Evolutionary conservation across 371 early-diverging fungal species (phyloP).

Genomic region (Mortierella sp.): DNA sequence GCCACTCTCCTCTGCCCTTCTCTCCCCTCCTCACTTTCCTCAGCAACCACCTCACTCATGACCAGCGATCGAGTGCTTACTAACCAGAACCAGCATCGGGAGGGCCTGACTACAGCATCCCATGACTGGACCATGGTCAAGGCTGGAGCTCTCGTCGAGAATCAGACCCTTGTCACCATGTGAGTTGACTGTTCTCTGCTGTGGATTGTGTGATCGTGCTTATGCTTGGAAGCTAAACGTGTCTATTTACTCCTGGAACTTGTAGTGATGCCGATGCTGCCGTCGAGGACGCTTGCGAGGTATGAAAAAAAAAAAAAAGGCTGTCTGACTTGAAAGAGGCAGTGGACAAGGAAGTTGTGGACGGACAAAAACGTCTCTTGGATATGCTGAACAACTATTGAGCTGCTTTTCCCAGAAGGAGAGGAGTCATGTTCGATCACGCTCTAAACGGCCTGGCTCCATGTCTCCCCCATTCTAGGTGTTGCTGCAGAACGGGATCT

Average conservation of each 20-base stretch:
- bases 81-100: slow-evolving; percentile 31
- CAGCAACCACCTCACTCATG: slow-evolving; percentile 4
- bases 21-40: not conserved
- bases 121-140: slow-evolving; percentile 70
- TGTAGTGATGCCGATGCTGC: slow-evolving; percentile 50
- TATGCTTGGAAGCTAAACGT: not conserved
- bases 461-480: slow-evolving; percentile 6
- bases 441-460: too few relatives aligned
- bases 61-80: slow-evolving; percentile 23
- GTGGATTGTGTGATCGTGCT: not conserved
- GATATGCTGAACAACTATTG: too few relatives aligned
- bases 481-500: slow-evolving; percentile 34
- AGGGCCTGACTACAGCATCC: slow-evolving; percentile 66
- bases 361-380: too few relatives aligned
- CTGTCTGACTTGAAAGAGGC: not conserved
- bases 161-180: slow-evolving; percentile 68
- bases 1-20: not conserved
- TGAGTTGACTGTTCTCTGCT: slow-evolving; percentile 24
- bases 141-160: slow-evolving; percentile 58
- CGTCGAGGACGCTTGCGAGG: slow-evolving; percentile 56
- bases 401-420: too few relatives aligned
- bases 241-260: not conserved
- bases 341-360: too few relatives aligned
- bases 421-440: too few relatives aligned
- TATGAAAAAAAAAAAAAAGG: slow-evolving; percentile 5